Base-by-base conservation (phyloP, 176 grass and related monocot species). In the Ampelocalamus luodianensis region DNA sequence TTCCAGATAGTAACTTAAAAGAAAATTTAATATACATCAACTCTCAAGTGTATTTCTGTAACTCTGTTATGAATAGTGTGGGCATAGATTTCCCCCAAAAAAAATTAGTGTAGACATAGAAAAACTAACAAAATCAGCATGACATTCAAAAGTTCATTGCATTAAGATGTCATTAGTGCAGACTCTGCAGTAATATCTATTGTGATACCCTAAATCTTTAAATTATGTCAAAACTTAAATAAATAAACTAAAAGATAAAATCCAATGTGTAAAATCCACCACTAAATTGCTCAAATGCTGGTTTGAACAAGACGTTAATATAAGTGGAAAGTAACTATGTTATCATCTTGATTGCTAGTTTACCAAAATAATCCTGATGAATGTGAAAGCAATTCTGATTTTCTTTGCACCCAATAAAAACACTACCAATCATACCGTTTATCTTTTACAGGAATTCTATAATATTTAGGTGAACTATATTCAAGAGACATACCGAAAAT, bases 401-500 rank as follows among this genome's bases (percentile, higher is more conserved):
- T 72, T 22, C 9, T 84, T 66, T 10, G 20, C 3, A 79, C 24
- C 22, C 53, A 77, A 83, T 71, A 64, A 83, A 32, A 10, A 72
- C 6, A 6, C 18, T 79, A 20, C 14, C 12, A 15, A 51, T 14
- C 55, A 40, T 17, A 64, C 15, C 66, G 5, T 40, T 70, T 64
- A 58, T 53, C 61, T 59, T 77, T 64, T 24, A 53, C 12, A 66
- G 5, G 17, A 32, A 1, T 66, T 36, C 0, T 83, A 24, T 58
- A 79, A 73, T 72, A 79, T 74, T n/a, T 60, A 62, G 58, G 4
- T 0, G 46, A 74, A 26, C 38, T 45, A 53, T 86, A 83, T 69
- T 83, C 45, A 83, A 74, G 40, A 68, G 17, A 86, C 88, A 63
- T 80, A 98, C 96, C 72, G 91, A 94, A 85, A 96, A 99, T 83